Percentiles rank a stretch among this genome's conserved stretches.
Evolutionary conservation across 148 eudicot species (phyloP).

Genomic region (Suaeda aralocaspica): DNA sequence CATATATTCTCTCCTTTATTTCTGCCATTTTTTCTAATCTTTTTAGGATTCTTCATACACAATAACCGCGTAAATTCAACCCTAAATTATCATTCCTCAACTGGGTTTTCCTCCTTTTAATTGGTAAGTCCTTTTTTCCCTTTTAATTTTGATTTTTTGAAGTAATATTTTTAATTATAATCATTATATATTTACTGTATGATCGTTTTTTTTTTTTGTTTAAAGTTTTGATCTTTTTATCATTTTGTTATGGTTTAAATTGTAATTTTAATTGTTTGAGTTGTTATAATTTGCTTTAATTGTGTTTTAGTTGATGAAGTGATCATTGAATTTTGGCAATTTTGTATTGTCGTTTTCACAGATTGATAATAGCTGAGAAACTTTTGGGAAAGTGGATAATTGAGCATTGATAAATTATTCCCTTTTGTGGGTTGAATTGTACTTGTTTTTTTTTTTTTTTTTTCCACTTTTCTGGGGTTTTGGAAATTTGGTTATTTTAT

Average conservation of each 20-base stretch:
- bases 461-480: conserved; percentile 13
- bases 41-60: conserved; percentile 21
- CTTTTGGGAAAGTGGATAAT: conserved; percentile 14
- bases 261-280: neutral
- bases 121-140: conserved; percentile 23
- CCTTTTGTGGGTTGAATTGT: conserved; percentile 11
- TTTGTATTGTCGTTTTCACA: neutral
- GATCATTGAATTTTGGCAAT: conserved; percentile 17
- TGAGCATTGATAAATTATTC: conserved; percentile 18
- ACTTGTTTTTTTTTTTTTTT: too few species aligned
- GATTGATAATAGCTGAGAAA: conserved; percentile 14
- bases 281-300: neutral
- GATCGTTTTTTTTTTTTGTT: neutral
- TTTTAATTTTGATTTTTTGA: neutral
- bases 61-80: conserved; percentile 17
- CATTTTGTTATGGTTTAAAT: neutral
- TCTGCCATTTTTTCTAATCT: neutral
- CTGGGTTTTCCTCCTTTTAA: conserved; percentile 17
- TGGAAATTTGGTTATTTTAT: conserved; percentile 7
- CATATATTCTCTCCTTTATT: conserved; percentile 3
- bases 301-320: conserved; percentile 2
- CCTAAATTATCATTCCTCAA: conserved; percentile 12
- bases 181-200: neutral
- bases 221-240: too few species aligned
- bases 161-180: conserved; percentile 5